Conservation (phyloP, 805 yeast genomes). For the Yamadazyma sp. region DNA sequence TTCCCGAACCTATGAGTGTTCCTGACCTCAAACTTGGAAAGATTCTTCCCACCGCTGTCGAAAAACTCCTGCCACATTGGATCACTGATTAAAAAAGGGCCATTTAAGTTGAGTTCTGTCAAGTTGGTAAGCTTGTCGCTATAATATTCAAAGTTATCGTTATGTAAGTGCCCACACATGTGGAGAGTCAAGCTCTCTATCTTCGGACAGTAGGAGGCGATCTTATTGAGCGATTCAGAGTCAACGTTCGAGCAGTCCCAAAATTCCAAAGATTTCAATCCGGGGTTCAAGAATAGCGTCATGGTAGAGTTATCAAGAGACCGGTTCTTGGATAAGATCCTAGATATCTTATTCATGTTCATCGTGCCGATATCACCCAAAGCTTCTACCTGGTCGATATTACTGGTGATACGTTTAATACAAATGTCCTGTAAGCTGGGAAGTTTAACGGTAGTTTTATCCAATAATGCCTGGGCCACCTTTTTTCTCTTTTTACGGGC, state of each 20-base stretch:
- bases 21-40: constrained; percentile 60
- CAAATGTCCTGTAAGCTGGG: constrained; percentile 83
- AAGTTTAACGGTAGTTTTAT: constrained; percentile 59
- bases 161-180: constrained; percentile 93
- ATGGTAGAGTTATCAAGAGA: constrained; percentile 73
- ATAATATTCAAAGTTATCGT: constrained; percentile 67
- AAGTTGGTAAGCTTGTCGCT: constrained; percentile 57
- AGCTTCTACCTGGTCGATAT: constrained; percentile 73
- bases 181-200: constrained; percentile 63
- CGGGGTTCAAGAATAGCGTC: constrained; percentile 67
- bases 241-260: constrained; percentile 91
- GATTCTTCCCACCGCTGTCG: constrained; percentile 50
- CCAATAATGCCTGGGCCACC: constrained; percentile 81
- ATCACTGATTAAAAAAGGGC: constrained; percentile 83
- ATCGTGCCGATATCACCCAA: constrained; percentile 83
- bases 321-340: constrained; percentile 79
- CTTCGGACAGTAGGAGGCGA: constrained; percentile 79
- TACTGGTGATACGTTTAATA: constrained; percentile 60
- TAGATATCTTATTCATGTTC: constrained; percentile 69
- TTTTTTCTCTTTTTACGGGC: constrained; percentile 75
- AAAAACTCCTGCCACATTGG: constrained; percentile 77
- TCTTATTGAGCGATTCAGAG: constrained; percentile 59
- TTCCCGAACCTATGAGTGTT: constrained; percentile 84
- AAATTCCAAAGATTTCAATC: constrained; percentile 58
- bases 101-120: constrained; percentile 66